Conservation (phyloP, 164 flowering plant species). For the Litsea cubeba region DNA sequence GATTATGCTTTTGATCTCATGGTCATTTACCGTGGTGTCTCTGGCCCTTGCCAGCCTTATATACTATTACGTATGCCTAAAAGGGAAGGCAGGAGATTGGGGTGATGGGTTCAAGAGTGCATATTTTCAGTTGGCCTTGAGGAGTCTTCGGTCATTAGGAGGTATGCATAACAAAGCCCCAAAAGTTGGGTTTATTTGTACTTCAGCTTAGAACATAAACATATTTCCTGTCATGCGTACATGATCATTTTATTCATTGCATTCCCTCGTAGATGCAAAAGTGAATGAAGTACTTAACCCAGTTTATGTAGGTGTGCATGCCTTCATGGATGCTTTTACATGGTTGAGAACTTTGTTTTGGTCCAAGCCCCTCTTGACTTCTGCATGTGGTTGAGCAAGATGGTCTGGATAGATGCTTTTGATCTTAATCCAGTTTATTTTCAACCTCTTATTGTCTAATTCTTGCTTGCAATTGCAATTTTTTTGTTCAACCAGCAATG, state of each 20-base stretch:
- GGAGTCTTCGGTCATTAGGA: conserved; percentile 96
- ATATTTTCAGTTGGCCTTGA: conserved; percentile 92
- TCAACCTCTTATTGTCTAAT: too few species aligned
- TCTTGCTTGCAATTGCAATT: too few species aligned
- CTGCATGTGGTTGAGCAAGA: too few species aligned
- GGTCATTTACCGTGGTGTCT: conserved; percentile 92
- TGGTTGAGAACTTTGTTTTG: too few species aligned
- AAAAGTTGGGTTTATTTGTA: not conserved
- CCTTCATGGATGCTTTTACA: too few species aligned
- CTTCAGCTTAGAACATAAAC: not conserved
- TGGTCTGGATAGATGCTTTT: too few species aligned
- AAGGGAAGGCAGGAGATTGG: conserved; percentile 99
- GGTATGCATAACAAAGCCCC: conserved; percentile 39
- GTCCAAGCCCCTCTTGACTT: too few species aligned
- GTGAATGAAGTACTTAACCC: too few species aligned
- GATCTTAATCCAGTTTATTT: too few species aligned
- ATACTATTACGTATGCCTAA: conserved; percentile 88
- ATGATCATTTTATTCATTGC: not conserved
- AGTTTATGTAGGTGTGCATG: not conserved
- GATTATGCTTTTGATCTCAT: conserved; percentile 96
- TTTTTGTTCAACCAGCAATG: too few species aligned
- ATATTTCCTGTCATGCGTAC: too few species aligned
- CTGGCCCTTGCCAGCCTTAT: conserved; percentile 92
- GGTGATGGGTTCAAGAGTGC: conserved; percentile 99
- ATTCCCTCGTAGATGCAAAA: not conserved